phyloP scores from a whole-genome alignment of 2,329 filamentous ascomycete species.

The Rutstroemia sp. region DNA sequence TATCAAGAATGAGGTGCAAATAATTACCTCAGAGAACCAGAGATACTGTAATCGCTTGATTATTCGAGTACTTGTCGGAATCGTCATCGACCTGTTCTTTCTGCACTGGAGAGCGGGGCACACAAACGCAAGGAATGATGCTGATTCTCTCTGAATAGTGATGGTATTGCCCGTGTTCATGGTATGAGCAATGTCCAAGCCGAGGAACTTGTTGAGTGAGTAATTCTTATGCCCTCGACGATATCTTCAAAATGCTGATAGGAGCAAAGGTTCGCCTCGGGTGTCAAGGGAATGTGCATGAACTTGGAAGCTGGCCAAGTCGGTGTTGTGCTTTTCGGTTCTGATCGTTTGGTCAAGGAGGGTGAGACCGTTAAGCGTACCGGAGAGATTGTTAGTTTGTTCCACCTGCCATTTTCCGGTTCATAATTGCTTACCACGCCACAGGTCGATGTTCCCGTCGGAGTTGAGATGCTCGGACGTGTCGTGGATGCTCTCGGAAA shows the following conservation, averaged over 20 bases:
- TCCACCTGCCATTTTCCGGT: not conserved
- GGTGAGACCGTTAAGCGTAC: conserved; percentile 99
- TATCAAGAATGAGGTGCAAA: not conserved
- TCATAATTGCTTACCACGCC: conserved; percentile 14
- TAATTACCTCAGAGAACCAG: no score
- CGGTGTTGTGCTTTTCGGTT: conserved; percentile 99
- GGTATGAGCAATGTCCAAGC: conserved; percentile 99
- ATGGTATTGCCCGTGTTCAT: conserved; percentile 99
- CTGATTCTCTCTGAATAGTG: conserved; percentile 51
- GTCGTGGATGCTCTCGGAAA: conserved; percentile 98
- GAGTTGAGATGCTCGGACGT: conserved; percentile 87
- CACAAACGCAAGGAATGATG: not conserved
- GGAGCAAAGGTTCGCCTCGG: conserved; percentile 79
- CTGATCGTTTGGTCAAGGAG: conserved; percentile 99
- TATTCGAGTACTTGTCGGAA: no score
- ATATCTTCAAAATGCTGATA: conserved; percentile 15
- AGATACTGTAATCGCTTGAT: not conserved
- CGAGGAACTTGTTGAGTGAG: conserved; percentile 99
- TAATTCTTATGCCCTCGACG: conserved; percentile 39
- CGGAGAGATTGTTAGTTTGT: conserved; percentile 82
- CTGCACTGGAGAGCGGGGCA: no score
- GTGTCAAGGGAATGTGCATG: conserved; percentile 99
- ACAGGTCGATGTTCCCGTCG: conserved; percentile 94
- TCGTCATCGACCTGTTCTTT: no score
- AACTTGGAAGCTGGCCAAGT: conserved; percentile 99